A percentile compares a stretch with the other conserved stretches of the same genome.
These are phyloP conservation scores for Dictyostelium firmibasis DNA, from an alignment of 78 protist species.

Conservation along the genomic window DNA sequence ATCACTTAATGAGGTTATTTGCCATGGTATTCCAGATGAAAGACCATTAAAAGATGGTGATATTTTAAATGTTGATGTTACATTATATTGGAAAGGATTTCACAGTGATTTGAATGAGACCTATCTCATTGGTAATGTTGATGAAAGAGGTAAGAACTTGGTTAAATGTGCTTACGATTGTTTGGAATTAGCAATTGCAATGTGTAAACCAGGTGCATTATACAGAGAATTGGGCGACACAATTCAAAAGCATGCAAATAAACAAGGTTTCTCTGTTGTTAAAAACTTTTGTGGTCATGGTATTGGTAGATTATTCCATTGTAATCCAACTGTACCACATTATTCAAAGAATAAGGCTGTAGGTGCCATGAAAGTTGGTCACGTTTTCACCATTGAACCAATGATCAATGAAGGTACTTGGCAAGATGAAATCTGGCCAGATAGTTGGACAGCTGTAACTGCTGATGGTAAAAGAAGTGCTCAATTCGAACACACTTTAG, in stretches of 20 bases:
- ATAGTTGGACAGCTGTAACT: conserved; percentile 96
- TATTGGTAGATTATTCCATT: conserved; percentile 92
- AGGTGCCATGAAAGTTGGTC: conserved; percentile 96
- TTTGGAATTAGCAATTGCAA: conserved; percentile 42
- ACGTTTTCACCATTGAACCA: conserved; percentile 98
- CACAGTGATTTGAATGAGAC: conserved; percentile 98
- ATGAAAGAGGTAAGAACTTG: conserved; percentile 69
- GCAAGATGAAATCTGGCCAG: conserved; percentile 91
- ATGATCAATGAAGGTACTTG: conserved; percentile 91
- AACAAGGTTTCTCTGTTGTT: conserved; percentile 78
- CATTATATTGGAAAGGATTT: conserved; percentile 91
- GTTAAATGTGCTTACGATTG: conserved; percentile 78
- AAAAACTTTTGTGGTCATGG: conserved; percentile 97
- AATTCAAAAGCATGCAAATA: conserved; percentile 86
- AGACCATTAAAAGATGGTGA: conserved; percentile 91
- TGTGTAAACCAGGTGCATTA: conserved; percentile 80
- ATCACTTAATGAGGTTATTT: conserved; percentile 94
- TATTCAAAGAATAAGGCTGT: conserved; percentile 86
- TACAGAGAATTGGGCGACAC: conserved; percentile 91
- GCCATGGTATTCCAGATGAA: conserved; percentile 99
- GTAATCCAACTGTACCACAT: conserved; percentile 94
- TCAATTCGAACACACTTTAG: conserved; percentile 98
- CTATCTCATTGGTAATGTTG: conserved; percentile 90
- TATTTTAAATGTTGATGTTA: conserved; percentile 96
- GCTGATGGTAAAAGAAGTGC: conserved; percentile 96